Conservation (phyloP, 805 yeast genomes). For the Sporopachydermia lactativora region DNA sequence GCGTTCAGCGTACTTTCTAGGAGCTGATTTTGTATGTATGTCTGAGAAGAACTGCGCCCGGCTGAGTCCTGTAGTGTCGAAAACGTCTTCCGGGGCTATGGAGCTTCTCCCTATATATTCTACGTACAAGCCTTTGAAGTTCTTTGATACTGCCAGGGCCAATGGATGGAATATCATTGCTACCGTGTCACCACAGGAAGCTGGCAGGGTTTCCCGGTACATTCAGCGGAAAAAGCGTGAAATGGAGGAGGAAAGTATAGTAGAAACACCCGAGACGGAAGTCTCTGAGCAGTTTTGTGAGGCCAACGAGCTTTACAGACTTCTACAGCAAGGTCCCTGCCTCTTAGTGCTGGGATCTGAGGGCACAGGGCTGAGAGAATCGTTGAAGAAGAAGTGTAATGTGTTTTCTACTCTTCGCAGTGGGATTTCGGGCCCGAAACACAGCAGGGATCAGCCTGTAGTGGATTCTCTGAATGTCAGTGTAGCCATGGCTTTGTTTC, state of each 20-base stretch:
- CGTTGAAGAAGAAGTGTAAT: slow-evolving; percentile 27
- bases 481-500: neutral
- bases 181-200: slow-evolving; percentile 30
- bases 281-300: slow-evolving; percentile 16
- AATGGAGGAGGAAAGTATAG: neutral
- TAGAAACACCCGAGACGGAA: neutral
- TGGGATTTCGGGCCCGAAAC: too few species aligned
- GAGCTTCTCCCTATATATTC: slow-evolving; percentile 55
- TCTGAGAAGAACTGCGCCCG: slow-evolving; percentile 63
- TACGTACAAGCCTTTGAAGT: slow-evolving; percentile 41
- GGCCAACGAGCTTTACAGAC: slow-evolving; percentile 26
- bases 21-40: slow-evolving; percentile 64
- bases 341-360: slow-evolving; percentile 75
- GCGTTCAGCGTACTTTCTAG: slow-evolving; percentile 68
- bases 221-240: neutral
- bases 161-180: slow-evolving; percentile 66
- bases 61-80: slow-evolving; percentile 63
- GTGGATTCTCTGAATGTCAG: neutral
- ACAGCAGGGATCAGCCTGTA: too few species aligned
- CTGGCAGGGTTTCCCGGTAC: slow-evolving; percentile 11
- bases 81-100: slow-evolving; percentile 74
- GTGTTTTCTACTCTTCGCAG: slow-evolving; percentile 25
- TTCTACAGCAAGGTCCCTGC: slow-evolving; percentile 40
- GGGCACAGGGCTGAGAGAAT: slow-evolving; percentile 67
- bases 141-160: slow-evolving; percentile 38